These are phyloP conservation scores for Penicillium vulpinum DNA, from an alignment of 2,329 filamentous ascomycete genomes.

Conservation along the genomic window DNA sequence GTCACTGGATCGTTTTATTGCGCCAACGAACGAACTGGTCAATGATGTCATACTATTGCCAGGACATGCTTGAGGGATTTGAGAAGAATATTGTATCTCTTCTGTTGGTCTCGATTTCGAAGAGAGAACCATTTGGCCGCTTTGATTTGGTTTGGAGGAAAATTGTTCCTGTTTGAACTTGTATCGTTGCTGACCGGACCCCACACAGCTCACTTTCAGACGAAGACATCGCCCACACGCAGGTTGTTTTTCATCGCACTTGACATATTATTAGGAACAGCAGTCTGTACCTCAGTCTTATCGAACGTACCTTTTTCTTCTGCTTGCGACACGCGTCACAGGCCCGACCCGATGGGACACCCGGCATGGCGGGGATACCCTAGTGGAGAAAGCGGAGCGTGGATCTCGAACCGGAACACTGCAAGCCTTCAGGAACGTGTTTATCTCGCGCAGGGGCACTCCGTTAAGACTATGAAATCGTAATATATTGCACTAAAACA, in stretches of 20 bases:
- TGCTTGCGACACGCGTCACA: conserved; percentile 55
- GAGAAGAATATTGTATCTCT: neutral
- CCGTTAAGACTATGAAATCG: neutral
- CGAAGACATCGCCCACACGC: conserved; percentile 51
- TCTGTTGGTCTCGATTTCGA: neutral
- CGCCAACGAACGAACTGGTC: conserved; percentile 36
- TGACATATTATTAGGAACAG: neutral
- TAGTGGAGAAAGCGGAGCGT: conserved; percentile 2
- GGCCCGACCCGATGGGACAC: conserved; percentile 53
- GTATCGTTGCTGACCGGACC: conserved; percentile 50
- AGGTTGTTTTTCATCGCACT: conserved; percentile 52
- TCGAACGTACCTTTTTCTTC: conserved; percentile 53
- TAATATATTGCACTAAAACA: neutral
- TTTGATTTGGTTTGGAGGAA: neutral
- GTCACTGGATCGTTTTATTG: conserved; percentile 41
- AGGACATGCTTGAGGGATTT: conserved; percentile 22
- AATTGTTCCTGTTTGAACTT: conserved; percentile 49
- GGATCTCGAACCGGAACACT: conserved; percentile 2
- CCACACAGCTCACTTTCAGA: conserved; percentile 48
- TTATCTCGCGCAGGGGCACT: neutral
- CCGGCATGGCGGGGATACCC: conserved; percentile 45
- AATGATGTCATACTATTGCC: conserved; percentile 36
- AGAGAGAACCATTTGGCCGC: neutral
- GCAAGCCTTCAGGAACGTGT: neutral
- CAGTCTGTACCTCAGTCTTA: too few relatives aligned